A percentile compares a stretch with the other conserved stretches of the same genome.
Evolutionary conservation across 805 yeast genomes (phyloP).

Genomic region (Pichia manshurica): DNA sequence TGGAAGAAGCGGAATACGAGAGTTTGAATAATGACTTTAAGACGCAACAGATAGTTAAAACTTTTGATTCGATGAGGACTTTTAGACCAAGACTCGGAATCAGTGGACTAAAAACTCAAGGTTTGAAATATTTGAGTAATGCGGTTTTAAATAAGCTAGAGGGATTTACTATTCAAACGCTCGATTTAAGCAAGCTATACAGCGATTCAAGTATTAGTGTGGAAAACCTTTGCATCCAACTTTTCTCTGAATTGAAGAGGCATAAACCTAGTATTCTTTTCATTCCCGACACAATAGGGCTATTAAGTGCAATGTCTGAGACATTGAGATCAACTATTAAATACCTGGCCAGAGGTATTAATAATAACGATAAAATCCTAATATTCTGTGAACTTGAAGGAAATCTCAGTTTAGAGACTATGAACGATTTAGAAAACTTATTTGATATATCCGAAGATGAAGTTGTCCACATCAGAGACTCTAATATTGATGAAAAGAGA

Average conservation of each 20-base stretch:
- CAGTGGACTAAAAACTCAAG: constrained; percentile 71
- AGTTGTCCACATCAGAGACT: constrained; percentile 37
- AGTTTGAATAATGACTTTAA: constrained; percentile 57
- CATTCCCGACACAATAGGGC: constrained; percentile 76
- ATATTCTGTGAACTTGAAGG: constrained; percentile 66
- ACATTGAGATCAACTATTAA: constrained; percentile 68
- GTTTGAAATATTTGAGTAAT: constrained; percentile 78
- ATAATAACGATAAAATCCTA: constrained; percentile 67
- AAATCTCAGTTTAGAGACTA: constrained; percentile 17
- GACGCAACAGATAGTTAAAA: constrained; percentile 54
- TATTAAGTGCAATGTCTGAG: constrained; percentile 63
- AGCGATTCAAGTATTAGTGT: constrained; percentile 77
- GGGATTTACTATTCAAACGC: constrained; percentile 81
- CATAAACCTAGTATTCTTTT: constrained; percentile 83
- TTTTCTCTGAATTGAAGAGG: constrained; percentile 80
- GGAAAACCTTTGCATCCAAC: constrained; percentile 77
- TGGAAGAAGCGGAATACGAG: constrained; percentile 65
- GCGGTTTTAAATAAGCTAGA: constrained; percentile 80
- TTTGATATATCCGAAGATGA: constrained; percentile 56
- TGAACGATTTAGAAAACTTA: constrained; percentile 42
- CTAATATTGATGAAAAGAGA: constrained; percentile 42
- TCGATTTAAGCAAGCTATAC: constrained; percentile 72
- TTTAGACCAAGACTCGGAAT: constrained; percentile 79
- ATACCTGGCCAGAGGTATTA: constrained; percentile 61
- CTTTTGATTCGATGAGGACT: constrained; percentile 43